Base-by-base conservation (phyloP, 2,329 filamentous ascomycete species). In the Hypoxylon sp. region DNA sequence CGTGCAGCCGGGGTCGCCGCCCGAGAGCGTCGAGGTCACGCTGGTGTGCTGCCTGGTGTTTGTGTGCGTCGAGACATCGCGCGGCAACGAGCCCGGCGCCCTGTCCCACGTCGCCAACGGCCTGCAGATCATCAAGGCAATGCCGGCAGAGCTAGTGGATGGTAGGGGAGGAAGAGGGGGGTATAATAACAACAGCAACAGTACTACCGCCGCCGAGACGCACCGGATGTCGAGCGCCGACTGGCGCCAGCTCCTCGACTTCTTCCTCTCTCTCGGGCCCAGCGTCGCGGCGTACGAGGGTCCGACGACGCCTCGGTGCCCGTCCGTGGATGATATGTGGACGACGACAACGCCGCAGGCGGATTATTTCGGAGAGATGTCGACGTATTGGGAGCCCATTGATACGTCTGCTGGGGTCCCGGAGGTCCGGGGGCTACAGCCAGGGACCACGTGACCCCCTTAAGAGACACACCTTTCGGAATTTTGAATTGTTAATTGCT, bases 11-110 rank as follows among this genome's bases (percentile, higher is more conserved):
- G 65, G 68, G 3, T 65, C 62, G 32, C 53, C 61, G 22, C 47
- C 61, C 6, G 70, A 70, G n/a, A 72, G 69, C 63, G 70, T 74
- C 43, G 71, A 71, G 49, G 68, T 72, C 37, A 71, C 72, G 17
- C 71, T 77, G 5, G 66, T 77, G 32, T 76, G 74, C 67, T 76
- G 75, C 65, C 67, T 75, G 3, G 64, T 72, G 2, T 77, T 76
- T 52, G 71, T 75, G 24, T 75, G 69, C 52, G 71, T 75, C 43
- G 75, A 76, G 64, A 70, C 70, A 7, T 59, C 76, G 39, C 71
- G 72, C 4, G 67, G 68, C 13, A 71, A 73, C 49, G 69, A 71
- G 61, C 58, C 62, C 0, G 69, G 67, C 2, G 72, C 71, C 8
- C 62, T 75, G 28, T 66, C 69, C 3, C 75, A 77, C 53, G 65